These are phyloP conservation scores for Cephalotrichum gorgonifer DNA, from an alignment of 2,329 filamentous ascomycete species.

Conservation along the genomic window DNA sequence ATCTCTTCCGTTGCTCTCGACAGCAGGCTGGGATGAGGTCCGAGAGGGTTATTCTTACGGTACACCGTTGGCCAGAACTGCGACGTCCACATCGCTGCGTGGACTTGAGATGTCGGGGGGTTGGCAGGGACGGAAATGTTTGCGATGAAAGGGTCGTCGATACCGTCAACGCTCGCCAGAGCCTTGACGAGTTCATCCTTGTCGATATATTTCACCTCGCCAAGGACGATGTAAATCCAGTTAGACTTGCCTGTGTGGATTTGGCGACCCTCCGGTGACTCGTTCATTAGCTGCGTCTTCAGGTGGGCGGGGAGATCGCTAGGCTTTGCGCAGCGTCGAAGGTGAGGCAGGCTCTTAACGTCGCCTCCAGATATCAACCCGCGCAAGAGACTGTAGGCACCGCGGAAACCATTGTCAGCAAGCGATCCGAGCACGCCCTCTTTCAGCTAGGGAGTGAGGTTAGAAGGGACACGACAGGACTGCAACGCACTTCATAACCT, in stretches of 20 bases:
- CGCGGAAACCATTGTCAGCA: not conserved
- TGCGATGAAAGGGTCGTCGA: slow-evolving; percentile 48
- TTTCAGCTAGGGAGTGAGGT: not conserved
- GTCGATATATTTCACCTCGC: slow-evolving; percentile 26
- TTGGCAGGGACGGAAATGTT: slow-evolving; percentile 60
- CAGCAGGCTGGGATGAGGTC: slow-evolving; percentile 69
- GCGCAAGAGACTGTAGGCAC: slow-evolving; percentile 8
- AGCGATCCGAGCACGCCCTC: not conserved
- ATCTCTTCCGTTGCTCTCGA: slow-evolving; percentile 61
- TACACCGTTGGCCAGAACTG: slow-evolving; percentile 80
- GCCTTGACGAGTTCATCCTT: slow-evolving; percentile 33
- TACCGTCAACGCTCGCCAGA: slow-evolving; percentile 26
- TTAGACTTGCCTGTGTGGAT: slow-evolving; percentile 50
- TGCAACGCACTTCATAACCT: slow-evolving; percentile 57
- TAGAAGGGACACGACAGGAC: not conserved
- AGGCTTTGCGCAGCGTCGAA: slow-evolving; percentile 67
- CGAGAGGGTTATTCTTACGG: slow-evolving; percentile 78
- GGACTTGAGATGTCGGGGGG: slow-evolving; percentile 64
- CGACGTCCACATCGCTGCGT: slow-evolving; percentile 63
- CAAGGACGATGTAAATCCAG: slow-evolving; percentile 49
- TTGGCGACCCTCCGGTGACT: slow-evolving; percentile 39
- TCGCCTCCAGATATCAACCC: slow-evolving; percentile 32
- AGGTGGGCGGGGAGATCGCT: slow-evolving; percentile 57
- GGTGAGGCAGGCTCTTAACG: slow-evolving; percentile 57
- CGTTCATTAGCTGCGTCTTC: slow-evolving; percentile 51